Conservation (phyloP, 352 stramenopile genomes). For the Thalassiosira hispida region DNA sequence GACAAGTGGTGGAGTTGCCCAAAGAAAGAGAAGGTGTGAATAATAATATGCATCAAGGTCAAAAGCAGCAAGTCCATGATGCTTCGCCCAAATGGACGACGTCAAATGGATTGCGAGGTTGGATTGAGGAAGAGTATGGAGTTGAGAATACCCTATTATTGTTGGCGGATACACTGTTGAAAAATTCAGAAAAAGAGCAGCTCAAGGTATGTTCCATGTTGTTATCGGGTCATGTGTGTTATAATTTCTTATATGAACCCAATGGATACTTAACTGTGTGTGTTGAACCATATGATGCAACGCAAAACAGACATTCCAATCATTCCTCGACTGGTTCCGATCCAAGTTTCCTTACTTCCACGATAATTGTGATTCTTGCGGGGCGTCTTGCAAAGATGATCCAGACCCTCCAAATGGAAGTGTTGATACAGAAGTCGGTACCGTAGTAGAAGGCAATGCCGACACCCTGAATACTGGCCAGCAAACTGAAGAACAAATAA, state of each 20-base stretch:
- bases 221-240: background rate
- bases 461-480: too few relatives aligned
- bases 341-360: constrained; percentile 68
- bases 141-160: constrained; percentile 42
- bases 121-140: constrained; percentile 64
- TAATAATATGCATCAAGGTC: background rate
- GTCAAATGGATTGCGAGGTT: constrained; percentile 48
- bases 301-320: constrained; percentile 36
- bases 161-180: constrained; percentile 36
- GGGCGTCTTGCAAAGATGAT: constrained; percentile 51
- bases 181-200: constrained; percentile 43
- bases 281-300: background rate
- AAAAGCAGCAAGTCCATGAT: background rate
- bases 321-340: constrained; percentile 68
- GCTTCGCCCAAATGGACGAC: constrained; percentile 48
- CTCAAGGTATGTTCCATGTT: constrained; percentile 32
- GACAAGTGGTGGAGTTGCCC: background rate
- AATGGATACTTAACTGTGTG: too few relatives aligned
- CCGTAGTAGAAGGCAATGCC: too few relatives aligned
- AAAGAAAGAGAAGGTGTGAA: background rate
- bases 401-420: background rate
- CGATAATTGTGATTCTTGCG: constrained; percentile 61
- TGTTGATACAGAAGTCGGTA: background rate
- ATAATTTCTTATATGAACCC: background rate
- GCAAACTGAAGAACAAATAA: background rate